Percentiles rank a stretch among this genome's conserved stretches.
Evolutionary conservation across 1,284 basidiomycete genomes (phyloP).

Genomic region (Coniferiporia sulphurascens): DNA sequence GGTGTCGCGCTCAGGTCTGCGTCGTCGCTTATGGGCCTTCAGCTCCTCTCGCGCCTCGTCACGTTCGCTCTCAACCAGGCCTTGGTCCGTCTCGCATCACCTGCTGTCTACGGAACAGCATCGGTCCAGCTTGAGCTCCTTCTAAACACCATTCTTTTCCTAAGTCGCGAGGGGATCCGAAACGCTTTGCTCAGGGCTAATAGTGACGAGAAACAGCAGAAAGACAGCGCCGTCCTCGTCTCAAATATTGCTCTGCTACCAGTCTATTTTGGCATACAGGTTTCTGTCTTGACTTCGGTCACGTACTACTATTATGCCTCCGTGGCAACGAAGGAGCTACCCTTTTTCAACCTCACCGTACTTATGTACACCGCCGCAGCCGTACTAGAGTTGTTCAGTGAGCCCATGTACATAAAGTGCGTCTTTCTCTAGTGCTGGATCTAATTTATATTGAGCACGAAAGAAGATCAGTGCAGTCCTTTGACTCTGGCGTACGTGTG

Average conservation of each 20-base stretch:
- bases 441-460: background rate
- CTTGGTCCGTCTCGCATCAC: constrained; percentile 80
- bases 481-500: constrained; percentile 65
- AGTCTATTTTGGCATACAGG: constrained; percentile 49
- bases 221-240: constrained; percentile 23
- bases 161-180: constrained; percentile 87
- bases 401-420: constrained; percentile 75
- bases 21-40: constrained; percentile 81
- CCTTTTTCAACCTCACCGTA: constrained; percentile 61
- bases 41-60: constrained; percentile 76
- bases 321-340: constrained; percentile 50
- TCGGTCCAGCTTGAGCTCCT: constrained; percentile 85
- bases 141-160: constrained; percentile 85
- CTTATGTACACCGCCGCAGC: constrained; percentile 70
- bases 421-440: constrained; percentile 21
- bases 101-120: constrained; percentile 82
- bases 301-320: constrained; percentile 50
- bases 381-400: constrained; percentile 71
- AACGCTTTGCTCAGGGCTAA: constrained; percentile 65
- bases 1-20: constrained; percentile 48
- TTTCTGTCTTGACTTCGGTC: constrained; percentile 41
- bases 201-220: constrained; percentile 18
- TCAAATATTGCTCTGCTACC: constrained; percentile 57
- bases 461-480: constrained; percentile 59
- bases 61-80: constrained; percentile 90